Percentiles rank a stretch among this genome's conserved stretches.
Evolutionary conservation across 2,329 filamentous ascomycete species (phyloP).

Genomic region (Rhynchosporium secalis): DNA sequence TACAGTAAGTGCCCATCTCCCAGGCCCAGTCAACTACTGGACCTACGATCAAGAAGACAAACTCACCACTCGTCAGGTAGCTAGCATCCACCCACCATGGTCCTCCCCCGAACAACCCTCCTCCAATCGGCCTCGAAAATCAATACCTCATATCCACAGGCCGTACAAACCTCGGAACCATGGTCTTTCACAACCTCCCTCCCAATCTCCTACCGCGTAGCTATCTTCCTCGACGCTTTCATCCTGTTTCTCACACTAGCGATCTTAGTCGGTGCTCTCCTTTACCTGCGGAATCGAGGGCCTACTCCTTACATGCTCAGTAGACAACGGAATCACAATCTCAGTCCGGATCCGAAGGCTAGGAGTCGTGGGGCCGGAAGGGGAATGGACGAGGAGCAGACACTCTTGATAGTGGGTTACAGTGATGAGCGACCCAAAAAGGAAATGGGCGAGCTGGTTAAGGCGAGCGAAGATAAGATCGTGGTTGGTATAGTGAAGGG

Average conservation of each 20-base stretch:
- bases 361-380: neutral
- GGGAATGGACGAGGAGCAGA: constrained; percentile 4
- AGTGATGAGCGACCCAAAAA: neutral
- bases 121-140: neutral
- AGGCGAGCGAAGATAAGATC: neutral
- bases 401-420: neutral
- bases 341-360: neutral
- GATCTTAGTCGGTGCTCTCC: constrained; percentile 9
- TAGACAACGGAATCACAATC: neutral
- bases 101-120: constrained; percentile 10
- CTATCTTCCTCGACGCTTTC: constrained; percentile 24
- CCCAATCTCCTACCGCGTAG: constrained; percentile 23
- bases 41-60: neutral
- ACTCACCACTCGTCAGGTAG: neutral
- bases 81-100: neutral
- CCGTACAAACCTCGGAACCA: neutral
- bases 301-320: neutral
- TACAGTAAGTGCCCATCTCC: neutral
- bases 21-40: no score
- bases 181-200: constrained; percentile 13
- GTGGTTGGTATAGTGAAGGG: neutral
- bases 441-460: neutral
- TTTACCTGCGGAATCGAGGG: constrained; percentile 17
- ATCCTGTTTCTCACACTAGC: constrained; percentile 23
- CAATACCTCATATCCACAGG: neutral